Evolutionary conservation across 2,329 filamentous ascomycete species (phyloP).

Genomic region (Fusarium oligoseptatum): DNA sequence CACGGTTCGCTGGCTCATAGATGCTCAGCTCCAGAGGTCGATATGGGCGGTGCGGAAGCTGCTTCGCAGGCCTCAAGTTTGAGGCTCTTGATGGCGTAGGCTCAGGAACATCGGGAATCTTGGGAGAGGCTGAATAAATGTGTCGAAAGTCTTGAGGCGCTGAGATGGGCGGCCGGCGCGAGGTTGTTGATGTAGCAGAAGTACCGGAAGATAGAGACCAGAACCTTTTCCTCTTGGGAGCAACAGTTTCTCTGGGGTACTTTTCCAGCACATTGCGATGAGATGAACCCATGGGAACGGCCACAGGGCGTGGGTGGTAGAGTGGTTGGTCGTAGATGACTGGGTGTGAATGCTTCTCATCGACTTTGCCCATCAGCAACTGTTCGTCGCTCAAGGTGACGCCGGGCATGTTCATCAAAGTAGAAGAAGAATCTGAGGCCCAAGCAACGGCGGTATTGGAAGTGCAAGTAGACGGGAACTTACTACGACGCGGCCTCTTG

Average conservation of each 20-base stretch:
- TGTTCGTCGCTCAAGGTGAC: conserved; percentile 45
- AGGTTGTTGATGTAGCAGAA: conserved; percentile 46
- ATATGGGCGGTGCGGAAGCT: conserved; percentile 55
- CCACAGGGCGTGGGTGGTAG: conserved; percentile 47
- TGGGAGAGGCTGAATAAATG: conserved; percentile 63
- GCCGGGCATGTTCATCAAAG: conserved; percentile 43
- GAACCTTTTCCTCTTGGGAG: conserved; percentile 62
- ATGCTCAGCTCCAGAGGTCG: conserved; percentile 71
- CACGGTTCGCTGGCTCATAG: conserved; percentile 55
- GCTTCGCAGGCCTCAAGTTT: conserved; percentile 42
- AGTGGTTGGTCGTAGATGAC: conserved; percentile 48
- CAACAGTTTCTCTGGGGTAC: conserved; percentile 55
- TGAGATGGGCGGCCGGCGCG: conserved; percentile 69
- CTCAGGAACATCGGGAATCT: conserved; percentile 48
- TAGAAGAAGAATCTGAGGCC: conserved; percentile 40
- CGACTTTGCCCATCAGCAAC: conserved; percentile 51
- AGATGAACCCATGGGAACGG: conserved; percentile 36
- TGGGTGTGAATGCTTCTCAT: conserved; percentile 46
- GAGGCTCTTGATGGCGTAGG: conserved; percentile 39
- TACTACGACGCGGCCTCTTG: conserved; percentile 56
- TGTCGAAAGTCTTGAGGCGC: conserved; percentile 72
- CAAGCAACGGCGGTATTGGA: conserved; percentile 33
- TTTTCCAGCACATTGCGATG: conserved; percentile 37
- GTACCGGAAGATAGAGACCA: conserved; percentile 57
- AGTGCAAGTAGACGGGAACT: conserved; percentile 48